These are phyloP conservation scores for Fusarium humuli DNA, from an alignment of 2,329 filamentous ascomycete species.

Conservation along the genomic window DNA sequence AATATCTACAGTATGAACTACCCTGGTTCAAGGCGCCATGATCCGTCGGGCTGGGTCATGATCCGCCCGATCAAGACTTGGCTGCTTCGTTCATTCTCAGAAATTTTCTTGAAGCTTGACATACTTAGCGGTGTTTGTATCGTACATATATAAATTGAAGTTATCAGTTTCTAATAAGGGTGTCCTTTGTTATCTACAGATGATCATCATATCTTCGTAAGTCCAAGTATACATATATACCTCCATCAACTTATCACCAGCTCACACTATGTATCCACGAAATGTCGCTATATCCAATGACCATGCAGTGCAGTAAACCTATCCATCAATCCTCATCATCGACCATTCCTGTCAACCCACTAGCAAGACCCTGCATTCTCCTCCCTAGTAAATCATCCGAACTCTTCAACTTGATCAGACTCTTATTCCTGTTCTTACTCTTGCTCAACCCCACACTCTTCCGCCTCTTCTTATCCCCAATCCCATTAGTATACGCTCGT, in stretches of 20 bases:
- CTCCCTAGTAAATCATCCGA: slow-evolving; percentile 68
- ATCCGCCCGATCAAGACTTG: slow-evolving; percentile 36
- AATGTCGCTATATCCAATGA: slow-evolving; percentile 26
- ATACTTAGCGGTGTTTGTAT: not conserved
- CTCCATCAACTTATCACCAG: not conserved
- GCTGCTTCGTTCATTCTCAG: not conserved
- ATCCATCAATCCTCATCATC: slow-evolving; percentile 55
- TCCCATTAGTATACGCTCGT: slow-evolving; percentile 29
- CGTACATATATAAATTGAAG: not conserved
- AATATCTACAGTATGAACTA: not conserved
- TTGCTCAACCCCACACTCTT: slow-evolving; percentile 46
- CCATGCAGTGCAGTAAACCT: not conserved
- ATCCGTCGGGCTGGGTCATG: slow-evolving; percentile 25
- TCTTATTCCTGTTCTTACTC: slow-evolving; percentile 60
- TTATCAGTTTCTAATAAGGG: slow-evolving; percentile 26
- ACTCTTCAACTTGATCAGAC: slow-evolving; percentile 66
- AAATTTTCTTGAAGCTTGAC: slow-evolving; percentile 39
- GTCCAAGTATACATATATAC: slow-evolving; percentile 18
- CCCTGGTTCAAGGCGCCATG: slow-evolving; percentile 16
- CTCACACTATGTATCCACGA: slow-evolving; percentile 15
- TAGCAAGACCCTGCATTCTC: slow-evolving; percentile 69
- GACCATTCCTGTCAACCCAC: slow-evolving; percentile 62
- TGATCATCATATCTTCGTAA: slow-evolving; percentile 29
- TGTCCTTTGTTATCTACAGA: slow-evolving; percentile 37
- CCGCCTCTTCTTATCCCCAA: slow-evolving; percentile 46